phyloP scores from a whole-genome alignment of 257 asterid species.

The Solanum bulbocastanum region DNA sequence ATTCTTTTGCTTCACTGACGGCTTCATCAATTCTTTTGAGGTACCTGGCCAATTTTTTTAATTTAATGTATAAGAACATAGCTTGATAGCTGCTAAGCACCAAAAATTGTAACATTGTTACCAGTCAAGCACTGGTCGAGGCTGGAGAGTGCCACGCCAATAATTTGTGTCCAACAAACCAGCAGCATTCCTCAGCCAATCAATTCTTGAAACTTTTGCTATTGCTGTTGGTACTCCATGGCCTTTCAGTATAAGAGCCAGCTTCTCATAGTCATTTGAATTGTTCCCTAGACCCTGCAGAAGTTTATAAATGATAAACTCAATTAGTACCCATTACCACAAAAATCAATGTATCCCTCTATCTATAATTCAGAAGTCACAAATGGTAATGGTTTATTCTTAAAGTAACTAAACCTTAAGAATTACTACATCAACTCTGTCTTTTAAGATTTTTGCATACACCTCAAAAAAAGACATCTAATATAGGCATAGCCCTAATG shows the following conservation, averaged over 20 bases:
- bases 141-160: slow-evolving; percentile 82
- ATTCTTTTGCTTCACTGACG: slow-evolving; percentile 60
- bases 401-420: neutral
- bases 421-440: neutral
- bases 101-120: neutral
- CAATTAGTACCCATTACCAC: neutral
- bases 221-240: slow-evolving; percentile 65
- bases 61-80: neutral
- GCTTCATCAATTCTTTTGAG: slow-evolving; percentile 70
- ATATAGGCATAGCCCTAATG: neutral
- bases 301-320: neutral
- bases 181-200: slow-evolving; percentile 95
- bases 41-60: slow-evolving; percentile 37
- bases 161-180: slow-evolving; percentile 78
- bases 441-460: neutral
- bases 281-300: slow-evolving; percentile 88
- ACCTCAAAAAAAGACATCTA: neutral
- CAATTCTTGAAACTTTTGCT: slow-evolving; percentile 76
- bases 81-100: neutral
- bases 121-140: slow-evolving; percentile 97
- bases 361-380: neutral
- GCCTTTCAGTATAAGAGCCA: slow-evolving; percentile 50
- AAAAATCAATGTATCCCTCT: neutral
- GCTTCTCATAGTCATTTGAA: slow-evolving; percentile 58
- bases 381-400: neutral